Evolutionary conservation across 345 rosid species (phyloP).

Genomic region (Linum usitatissimum): DNA sequence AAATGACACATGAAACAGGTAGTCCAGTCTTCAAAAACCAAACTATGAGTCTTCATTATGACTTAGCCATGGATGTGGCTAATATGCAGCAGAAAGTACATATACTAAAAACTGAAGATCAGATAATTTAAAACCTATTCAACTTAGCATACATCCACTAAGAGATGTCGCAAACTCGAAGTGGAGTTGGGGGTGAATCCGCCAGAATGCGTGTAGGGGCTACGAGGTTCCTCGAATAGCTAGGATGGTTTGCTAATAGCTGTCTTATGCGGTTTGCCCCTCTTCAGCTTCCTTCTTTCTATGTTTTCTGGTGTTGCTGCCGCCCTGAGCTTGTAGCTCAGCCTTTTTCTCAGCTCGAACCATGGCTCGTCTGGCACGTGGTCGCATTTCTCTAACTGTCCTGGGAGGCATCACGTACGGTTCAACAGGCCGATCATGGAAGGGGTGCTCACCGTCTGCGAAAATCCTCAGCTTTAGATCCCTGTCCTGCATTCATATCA

Average conservation of each 20-base stretch:
- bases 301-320: slow-evolving; percentile 35
- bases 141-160: background rate
- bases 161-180: background rate
- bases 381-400: slow-evolving; percentile 76
- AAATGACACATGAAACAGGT: too few species aligned
- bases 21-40: too few species aligned
- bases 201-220: background rate
- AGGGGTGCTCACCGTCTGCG: slow-evolving; percentile 74
- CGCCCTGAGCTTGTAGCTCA: slow-evolving; percentile 45
- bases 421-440: slow-evolving; percentile 62
- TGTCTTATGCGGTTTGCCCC: slow-evolving; percentile 14
- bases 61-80: too few species aligned
- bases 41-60: too few species aligned
- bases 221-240: slow-evolving; percentile 2
- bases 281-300: slow-evolving; percentile 38
- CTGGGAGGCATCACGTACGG: slow-evolving; percentile 75
- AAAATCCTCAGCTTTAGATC: slow-evolving; percentile 90
- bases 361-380: slow-evolving; percentile 86
- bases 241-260: background rate
- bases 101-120: too few species aligned
- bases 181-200: background rate
- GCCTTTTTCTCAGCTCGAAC: slow-evolving; percentile 82
- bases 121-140: too few species aligned
- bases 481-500: slow-evolving; percentile 56
- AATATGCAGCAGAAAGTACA: too few species aligned